Conservation (phyloP, 2,329 filamentous ascomycete genomes). For the Dothiorella sarmentorum region DNA sequence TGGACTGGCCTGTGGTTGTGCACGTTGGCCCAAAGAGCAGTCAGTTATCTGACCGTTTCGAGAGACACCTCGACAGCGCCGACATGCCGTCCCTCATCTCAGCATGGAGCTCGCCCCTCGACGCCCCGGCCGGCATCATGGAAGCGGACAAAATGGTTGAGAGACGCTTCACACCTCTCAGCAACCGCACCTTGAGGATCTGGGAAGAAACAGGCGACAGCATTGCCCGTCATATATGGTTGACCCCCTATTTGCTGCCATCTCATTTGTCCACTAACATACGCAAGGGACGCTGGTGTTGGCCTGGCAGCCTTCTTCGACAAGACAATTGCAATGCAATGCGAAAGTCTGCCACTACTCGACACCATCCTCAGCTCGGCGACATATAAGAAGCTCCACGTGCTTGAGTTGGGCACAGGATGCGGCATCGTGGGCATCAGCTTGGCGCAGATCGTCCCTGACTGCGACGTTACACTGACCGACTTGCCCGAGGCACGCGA, state of each 20-base stretch:
- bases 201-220: constrained; percentile 71
- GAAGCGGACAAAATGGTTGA: constrained; percentile 54
- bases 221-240: constrained; percentile 71
- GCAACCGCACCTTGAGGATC: constrained; percentile 46
- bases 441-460: constrained; percentile 53
- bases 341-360: constrained; percentile 31
- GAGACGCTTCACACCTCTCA: constrained; percentile 48
- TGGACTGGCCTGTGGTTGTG: constrained; percentile 39
- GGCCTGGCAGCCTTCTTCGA: constrained; percentile 54
- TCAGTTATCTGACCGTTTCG: constrained; percentile 29
- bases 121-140: constrained; percentile 34
- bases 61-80: constrained; percentile 25
- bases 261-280: constrained; percentile 11
- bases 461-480: constrained; percentile 57
- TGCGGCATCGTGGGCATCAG: constrained; percentile 64
- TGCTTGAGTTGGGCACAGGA: constrained; percentile 65
- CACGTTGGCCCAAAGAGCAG: constrained; percentile 38
- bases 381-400: constrained; percentile 43
- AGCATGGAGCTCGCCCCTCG: constrained; percentile 52
- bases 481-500: constrained; percentile 63
- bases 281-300: constrained; percentile 55
- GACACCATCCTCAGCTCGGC: constrained; percentile 33
- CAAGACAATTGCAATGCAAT: constrained; percentile 36
- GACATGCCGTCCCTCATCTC: constrained; percentile 51
- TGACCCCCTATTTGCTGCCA: constrained; percentile 19